Conservation (phyloP, 345 rosid species). For the Gossypium ekmanianum region DNA sequence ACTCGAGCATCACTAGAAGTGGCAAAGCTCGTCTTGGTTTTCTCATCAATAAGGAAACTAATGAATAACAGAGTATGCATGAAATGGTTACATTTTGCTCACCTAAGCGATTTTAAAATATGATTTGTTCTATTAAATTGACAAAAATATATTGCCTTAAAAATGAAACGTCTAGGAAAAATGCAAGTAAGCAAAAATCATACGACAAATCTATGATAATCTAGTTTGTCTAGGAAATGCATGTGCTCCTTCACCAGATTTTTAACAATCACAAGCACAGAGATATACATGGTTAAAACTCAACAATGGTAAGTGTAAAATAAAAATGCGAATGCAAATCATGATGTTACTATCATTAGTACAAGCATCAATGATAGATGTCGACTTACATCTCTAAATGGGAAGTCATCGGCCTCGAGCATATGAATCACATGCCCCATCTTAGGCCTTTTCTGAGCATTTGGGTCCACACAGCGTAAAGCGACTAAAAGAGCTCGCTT, state of each 20-base stretch:
- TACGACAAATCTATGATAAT: not conserved
- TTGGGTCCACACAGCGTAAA: slow-evolving; percentile 88
- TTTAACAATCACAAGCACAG: not conserved
- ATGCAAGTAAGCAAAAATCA: not conserved
- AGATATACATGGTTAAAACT: not conserved
- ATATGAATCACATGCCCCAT: slow-evolving; percentile 95
- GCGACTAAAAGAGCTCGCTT: slow-evolving; percentile 92
- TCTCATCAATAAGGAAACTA: not conserved
- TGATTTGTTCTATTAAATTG: not conserved
- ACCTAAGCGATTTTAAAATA: not conserved
- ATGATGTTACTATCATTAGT: not conserved
- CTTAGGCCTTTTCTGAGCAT: slow-evolving; percentile 90
- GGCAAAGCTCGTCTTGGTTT: not conserved
- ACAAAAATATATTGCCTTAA: not conserved
- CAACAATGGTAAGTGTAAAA: not conserved
- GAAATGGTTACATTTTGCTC: not conserved
- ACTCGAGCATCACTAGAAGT: not conserved
- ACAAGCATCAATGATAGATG: not conserved
- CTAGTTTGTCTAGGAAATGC: slow-evolving; percentile 3
- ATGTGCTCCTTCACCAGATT: not conserved
- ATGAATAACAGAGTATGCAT: not conserved
- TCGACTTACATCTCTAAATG: slow-evolving; percentile 58
- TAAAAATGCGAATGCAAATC: not conserved
- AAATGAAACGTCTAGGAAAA: slow-evolving; percentile 1
- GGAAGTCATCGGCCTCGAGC: slow-evolving; percentile 96